Evolutionary conservation across 345 rosid species (phyloP).

Genomic region (Rhodomyrtus tomentosa): DNA sequence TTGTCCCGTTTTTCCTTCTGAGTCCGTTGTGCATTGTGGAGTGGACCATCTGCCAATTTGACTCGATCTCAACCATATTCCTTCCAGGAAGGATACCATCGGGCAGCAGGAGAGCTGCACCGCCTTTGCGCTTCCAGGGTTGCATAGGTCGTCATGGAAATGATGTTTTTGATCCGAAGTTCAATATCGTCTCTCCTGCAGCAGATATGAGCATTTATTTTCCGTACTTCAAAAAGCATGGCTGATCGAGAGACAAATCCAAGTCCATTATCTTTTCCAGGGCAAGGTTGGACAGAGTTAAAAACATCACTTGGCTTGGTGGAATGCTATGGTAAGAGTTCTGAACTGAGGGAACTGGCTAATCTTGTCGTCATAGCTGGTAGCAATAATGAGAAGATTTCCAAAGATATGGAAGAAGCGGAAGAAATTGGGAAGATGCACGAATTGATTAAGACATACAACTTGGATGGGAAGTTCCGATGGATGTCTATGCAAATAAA

Average conservation of each 20-base stretch:
- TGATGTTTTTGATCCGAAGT: slow-evolving; percentile 33
- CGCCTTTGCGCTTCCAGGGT: slow-evolving; percentile 31
- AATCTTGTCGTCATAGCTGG: slow-evolving; percentile 3
- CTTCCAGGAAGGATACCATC: slow-evolving; percentile 27
- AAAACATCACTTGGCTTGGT: background rate
- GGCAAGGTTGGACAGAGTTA: slow-evolving; percentile 4
- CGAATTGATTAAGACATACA: background rate
- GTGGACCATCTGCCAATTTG: background rate
- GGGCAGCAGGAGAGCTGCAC: slow-evolving; percentile 44
- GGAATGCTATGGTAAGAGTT: background rate
- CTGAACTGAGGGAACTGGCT: background rate
- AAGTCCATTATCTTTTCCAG: background rate
- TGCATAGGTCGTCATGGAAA: slow-evolving; percentile 35
- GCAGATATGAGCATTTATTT: slow-evolving; percentile 32
- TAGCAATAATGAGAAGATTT: background rate
- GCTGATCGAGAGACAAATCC: background rate
- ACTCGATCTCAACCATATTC: background rate
- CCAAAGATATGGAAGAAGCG: slow-evolving; percentile 1
- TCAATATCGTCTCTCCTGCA: slow-evolving; percentile 36
- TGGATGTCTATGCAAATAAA: slow-evolving; percentile 3
- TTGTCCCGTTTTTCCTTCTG: background rate
- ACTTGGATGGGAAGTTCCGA: background rate
- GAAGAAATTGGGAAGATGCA: slow-evolving; percentile 2
- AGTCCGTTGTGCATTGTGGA: background rate
- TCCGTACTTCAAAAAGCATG: slow-evolving; percentile 16